Conservation (phyloP, 2,329 filamentous ascomycete genomes). For the Claviceps pusilla region DNA sequence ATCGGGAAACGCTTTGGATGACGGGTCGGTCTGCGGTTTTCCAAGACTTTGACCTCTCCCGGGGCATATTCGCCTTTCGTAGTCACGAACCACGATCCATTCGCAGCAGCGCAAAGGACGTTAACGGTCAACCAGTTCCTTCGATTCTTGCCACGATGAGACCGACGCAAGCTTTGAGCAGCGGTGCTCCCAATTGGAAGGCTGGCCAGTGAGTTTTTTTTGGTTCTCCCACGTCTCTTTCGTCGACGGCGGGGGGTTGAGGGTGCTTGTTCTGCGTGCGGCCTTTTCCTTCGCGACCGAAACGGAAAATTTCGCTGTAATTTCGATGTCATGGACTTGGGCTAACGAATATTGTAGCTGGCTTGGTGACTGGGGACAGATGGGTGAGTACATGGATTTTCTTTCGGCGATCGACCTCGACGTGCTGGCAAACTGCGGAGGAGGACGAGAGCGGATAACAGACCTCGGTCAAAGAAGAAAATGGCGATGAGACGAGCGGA, state of each 20-base stretch:
- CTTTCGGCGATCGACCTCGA: not conserved
- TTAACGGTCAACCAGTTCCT: slow-evolving; percentile 10
- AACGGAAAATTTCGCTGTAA: not conserved
- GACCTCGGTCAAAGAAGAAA: not conserved
- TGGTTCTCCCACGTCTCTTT: too few species aligned
- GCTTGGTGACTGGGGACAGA: slow-evolving; percentile 58
- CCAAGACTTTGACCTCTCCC: slow-evolving; percentile 9
- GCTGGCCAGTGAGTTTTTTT: slow-evolving; percentile 20
- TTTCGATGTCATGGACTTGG: not conserved
- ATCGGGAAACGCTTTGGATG: slow-evolving; percentile 21
- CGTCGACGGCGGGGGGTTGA: not conserved
- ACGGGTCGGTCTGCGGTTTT: slow-evolving; percentile 12
- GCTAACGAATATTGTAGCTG: slow-evolving; percentile 36
- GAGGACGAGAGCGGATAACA: not conserved
- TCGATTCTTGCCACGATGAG: slow-evolving; percentile 22
- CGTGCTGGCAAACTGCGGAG: not conserved
- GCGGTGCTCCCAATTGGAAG: slow-evolving; percentile 19
- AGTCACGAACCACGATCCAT: slow-evolving; percentile 8
- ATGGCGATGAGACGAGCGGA: not conserved
- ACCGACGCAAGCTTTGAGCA: slow-evolving; percentile 25
- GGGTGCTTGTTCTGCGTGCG: slow-evolving; percentile 11
- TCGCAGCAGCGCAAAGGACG: slow-evolving; percentile 12
- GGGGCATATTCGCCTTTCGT: slow-evolving; percentile 1
- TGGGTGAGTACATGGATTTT: slow-evolving; percentile 43
- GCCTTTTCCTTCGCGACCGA: slow-evolving; percentile 15